Evolutionary conservation across 2,329 filamentous ascomycete species (phyloP).

Genomic region (Stachybotrys chartarum): DNA sequence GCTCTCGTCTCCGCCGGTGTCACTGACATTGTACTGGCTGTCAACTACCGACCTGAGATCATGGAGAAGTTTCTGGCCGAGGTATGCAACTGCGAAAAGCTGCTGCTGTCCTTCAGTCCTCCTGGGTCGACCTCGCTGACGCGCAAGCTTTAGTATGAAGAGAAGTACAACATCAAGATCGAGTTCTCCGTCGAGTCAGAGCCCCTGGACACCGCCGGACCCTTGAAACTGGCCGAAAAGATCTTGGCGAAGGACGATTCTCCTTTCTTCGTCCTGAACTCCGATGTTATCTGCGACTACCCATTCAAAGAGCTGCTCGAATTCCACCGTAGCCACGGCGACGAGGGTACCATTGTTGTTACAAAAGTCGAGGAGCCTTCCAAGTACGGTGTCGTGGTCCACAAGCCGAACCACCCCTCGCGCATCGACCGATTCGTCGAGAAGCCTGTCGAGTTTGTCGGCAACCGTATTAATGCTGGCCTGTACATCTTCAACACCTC

Average conservation of each 20-base stretch:
- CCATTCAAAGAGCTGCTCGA: constrained; percentile 83
- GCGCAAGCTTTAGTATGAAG: constrained; percentile 60
- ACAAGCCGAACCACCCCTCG: constrained; percentile 85
- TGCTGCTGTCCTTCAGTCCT: not conserved
- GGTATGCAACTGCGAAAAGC: constrained; percentile 38
- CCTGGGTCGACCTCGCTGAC: constrained; percentile 1
- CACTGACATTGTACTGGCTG: constrained; percentile 93
- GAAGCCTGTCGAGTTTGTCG: constrained; percentile 97
- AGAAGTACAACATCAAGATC: constrained; percentile 88
- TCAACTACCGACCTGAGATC: constrained; percentile 97
- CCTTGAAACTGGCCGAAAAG: constrained; percentile 88
- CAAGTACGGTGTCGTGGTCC: constrained; percentile 97
- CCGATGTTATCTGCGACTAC: constrained; percentile 96
- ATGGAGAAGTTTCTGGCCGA: constrained; percentile 93
- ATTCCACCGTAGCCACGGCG: constrained; percentile 88
- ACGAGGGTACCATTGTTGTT: constrained; percentile 95
- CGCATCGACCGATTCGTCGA: constrained; percentile 98
- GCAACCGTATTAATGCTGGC: constrained; percentile 97
- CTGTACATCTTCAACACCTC: constrained; percentile 97
- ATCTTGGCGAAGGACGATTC: constrained; percentile 88
- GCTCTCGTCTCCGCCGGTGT: constrained; percentile 88
- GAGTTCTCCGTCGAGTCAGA: constrained; percentile 96
- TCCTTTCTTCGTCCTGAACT: constrained; percentile 98
- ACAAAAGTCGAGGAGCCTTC: constrained; percentile 99
- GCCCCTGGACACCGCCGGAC: constrained; percentile 89